Conservation (phyloP, 306 rosid species). For the Quercus agrifolia region DNA sequence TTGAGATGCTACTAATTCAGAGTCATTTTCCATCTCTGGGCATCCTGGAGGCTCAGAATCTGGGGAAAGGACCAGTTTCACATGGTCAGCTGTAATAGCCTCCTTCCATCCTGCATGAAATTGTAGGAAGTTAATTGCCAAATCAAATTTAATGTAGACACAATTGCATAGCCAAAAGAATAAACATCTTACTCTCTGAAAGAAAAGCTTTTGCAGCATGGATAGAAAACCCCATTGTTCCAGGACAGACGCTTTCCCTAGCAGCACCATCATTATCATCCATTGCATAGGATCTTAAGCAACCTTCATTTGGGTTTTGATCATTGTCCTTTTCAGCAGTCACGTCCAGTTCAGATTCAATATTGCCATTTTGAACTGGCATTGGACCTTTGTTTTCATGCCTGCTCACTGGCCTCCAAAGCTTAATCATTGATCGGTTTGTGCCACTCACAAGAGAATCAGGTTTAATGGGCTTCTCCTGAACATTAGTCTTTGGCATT, state of each 20-base stretch:
- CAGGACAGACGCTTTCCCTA: conserved; percentile 10
- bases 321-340: conserved; percentile 29
- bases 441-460: conserved; percentile 36
- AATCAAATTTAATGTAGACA: not conserved
- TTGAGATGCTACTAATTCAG: conserved; percentile 21
- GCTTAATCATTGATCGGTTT: conserved; percentile 39
- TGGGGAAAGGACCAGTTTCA: conserved; percentile 38
- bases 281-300: conserved; percentile 26
- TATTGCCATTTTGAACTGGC: conserved; percentile 35
- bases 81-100: conserved; percentile 55
- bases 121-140: conserved; percentile 10
- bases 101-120: conserved; percentile 76
- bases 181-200: conserved; percentile 50
- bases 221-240: conserved; percentile 28
- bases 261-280: conserved; percentile 28
- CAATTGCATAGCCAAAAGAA: not conserved
- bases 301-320: conserved; percentile 26
- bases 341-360: conserved; percentile 35
- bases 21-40: conserved; percentile 25
- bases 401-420: conserved; percentile 58
- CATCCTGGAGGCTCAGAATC: conserved; percentile 34
- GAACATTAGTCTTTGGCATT: conserved; percentile 32
- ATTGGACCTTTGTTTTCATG: conserved; percentile 33
- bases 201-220: conserved; percentile 59
- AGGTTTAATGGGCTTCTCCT: conserved; percentile 41